Evolutionary conservation across 805 yeast species (phyloP).

Genomic region (Candida quercuum): DNA sequence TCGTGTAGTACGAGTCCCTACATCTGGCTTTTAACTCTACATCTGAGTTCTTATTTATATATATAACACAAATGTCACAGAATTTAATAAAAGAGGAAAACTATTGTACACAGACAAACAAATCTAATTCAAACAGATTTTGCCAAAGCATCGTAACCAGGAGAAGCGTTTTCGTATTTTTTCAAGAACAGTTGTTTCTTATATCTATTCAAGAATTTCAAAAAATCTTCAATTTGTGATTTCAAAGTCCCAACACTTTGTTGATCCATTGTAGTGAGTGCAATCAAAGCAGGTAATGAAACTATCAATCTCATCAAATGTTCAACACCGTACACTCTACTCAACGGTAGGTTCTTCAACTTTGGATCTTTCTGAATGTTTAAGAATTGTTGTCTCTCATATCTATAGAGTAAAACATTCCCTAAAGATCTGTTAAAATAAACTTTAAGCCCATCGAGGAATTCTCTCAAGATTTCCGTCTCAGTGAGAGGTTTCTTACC

Average conservation of each 20-base stretch:
- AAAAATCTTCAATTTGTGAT: slow-evolving; percentile 47
- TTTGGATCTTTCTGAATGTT: slow-evolving; percentile 37
- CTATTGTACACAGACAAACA: neutral
- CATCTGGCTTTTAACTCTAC: too few species aligned
- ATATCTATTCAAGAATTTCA: slow-evolving; percentile 46
- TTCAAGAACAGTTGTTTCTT: slow-evolving; percentile 30
- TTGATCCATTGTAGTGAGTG: slow-evolving; percentile 77
- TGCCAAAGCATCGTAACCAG: slow-evolving; percentile 37
- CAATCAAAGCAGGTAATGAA: slow-evolving; percentile 75
- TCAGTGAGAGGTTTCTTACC: slow-evolving; percentile 29
- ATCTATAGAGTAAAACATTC: slow-evolving; percentile 62
- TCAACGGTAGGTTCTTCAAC: slow-evolving; percentile 28
- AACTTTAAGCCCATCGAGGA: slow-evolving; percentile 59
- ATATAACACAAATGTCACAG: neutral
- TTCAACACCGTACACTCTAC: slow-evolving; percentile 69
- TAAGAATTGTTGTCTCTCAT: slow-evolving; percentile 70
- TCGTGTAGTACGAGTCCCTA: too few species aligned
- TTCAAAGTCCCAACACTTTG: slow-evolving; percentile 55
- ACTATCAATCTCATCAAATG: slow-evolving; percentile 77
- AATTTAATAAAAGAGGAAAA: neutral
- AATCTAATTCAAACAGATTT: slow-evolving; percentile 10
- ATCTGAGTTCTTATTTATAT: too few species aligned
- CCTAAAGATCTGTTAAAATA: slow-evolving; percentile 77
- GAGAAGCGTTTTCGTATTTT: slow-evolving; percentile 46
- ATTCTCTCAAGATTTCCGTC: slow-evolving; percentile 53